Evolutionary conservation across 768 basidiomycete genomes (phyloP), one percentile per base, ranked within the genome.

Genomic region (Pisolithus orientalis): DNA sequence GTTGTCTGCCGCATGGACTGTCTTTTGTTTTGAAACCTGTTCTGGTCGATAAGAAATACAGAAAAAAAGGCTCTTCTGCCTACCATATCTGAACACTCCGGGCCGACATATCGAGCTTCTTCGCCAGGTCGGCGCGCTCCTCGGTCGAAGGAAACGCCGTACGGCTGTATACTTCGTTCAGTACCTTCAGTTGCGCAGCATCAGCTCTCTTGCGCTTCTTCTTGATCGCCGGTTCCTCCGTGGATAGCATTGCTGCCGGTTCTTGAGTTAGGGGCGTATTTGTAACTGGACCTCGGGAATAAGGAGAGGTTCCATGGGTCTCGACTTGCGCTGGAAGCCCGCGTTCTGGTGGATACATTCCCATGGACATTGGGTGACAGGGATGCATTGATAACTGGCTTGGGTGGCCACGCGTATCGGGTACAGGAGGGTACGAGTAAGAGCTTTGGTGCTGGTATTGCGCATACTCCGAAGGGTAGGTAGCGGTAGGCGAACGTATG

Each of bases 111-210:
- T 87, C 87, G 55, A 91, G 72, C 59, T 80, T 74, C 57, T 83
- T 87, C 13, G 90, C 89, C 46, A 91, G 70, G 31, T 80, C 81
- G 37, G 79, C 75, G n/a, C 90, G 82, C 66, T 92, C 90, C 65
- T 90, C 89, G 9, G 90, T 92, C 13, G 90, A 89, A 21, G 90
- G 90, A 61, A 92, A 92, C 16, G 90, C 88, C 3, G 90, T 92
- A 53, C 89, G 80, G 56, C 72, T 75, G 65, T 90, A 92, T 0
- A 83, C 84, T 63, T 86, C 85, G 64, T 90, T 91, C 65, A 92
- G 74, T 28, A 88, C 81, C 64, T 86, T 86, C 54, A 91, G 73
- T 60, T 92, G 90, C 39, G 77, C 77, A 13, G 87, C 84, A 59
- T 90, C 87, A 6, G 89, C 90, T 53, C 89, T 82, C 74, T 88